phyloP scores from a whole-genome alignment of 140 eudicot genomes.

The Ambrosia hybrid region DNA sequence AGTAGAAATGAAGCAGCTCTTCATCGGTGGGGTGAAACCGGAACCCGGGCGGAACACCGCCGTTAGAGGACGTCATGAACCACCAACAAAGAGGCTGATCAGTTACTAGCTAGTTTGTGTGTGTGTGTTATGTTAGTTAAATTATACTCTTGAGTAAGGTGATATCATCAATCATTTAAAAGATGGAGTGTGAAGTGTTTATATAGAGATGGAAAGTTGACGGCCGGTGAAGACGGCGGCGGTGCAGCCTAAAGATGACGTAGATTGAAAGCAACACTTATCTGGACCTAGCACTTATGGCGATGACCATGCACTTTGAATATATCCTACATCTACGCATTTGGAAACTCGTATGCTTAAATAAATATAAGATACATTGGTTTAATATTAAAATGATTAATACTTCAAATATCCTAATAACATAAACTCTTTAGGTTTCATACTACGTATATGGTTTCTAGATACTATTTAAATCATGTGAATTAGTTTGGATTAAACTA shows the following conservation, averaged over 20 bases:
- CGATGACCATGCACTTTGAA: slow-evolving; percentile 27
- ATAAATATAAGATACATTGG: neutral
- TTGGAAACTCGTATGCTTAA: neutral
- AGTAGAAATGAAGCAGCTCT: slow-evolving; percentile 82
- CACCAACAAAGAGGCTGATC: slow-evolving; percentile 7
- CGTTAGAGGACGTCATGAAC: slow-evolving; percentile 53
- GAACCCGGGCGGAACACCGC: slow-evolving; percentile 92
- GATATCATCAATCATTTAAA: slow-evolving; percentile 28
- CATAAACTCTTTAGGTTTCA: neutral
- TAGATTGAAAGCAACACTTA: slow-evolving; percentile 39
- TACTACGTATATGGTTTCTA: neutral
- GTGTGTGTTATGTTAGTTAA: neutral
- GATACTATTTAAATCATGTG: too few species aligned
- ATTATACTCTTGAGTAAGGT: neutral
- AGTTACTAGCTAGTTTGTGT: slow-evolving; percentile 19
- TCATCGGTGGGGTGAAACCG: slow-evolving; percentile 93
- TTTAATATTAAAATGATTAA: neutral
- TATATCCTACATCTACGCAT: slow-evolving; percentile 32
- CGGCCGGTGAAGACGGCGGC: slow-evolving; percentile 87
- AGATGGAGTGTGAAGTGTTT: slow-evolving; percentile 31
- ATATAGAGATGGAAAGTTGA: slow-evolving; percentile 52
- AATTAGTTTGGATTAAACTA: too few species aligned
- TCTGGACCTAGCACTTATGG: slow-evolving; percentile 25
- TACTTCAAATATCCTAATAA: neutral
- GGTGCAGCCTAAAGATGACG: slow-evolving; percentile 68